A percentile compares a stretch with the other conserved stretches of the same genome.
phyloP scores from a whole-genome alignment of 2,329 filamentous ascomycete genomes.

The Blumeria hordei region DNA sequence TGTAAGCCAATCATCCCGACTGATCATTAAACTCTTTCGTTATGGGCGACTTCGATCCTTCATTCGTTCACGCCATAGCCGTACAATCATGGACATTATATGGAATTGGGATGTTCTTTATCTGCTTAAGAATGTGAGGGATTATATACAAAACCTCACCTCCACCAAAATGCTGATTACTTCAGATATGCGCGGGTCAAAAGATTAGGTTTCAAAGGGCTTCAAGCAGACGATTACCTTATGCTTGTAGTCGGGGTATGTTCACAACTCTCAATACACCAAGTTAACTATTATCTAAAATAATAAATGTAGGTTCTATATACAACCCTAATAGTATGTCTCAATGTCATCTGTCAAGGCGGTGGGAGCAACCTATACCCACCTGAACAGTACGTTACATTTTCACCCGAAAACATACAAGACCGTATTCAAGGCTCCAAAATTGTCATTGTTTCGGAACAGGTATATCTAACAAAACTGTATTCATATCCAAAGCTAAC shows the following conservation, averaged over 20 bases:
- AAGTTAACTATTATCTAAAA: neutral
- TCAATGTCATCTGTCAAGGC: constrained; percentile 19
- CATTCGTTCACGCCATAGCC: constrained; percentile 5
- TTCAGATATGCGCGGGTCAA: constrained; percentile 8
- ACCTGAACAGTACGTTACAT: constrained; percentile 16
- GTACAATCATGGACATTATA: constrained; percentile 9
- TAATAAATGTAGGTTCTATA: constrained; percentile 14
- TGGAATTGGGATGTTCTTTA: constrained; percentile 7
- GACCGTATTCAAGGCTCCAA: constrained; percentile 29
- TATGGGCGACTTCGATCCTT: constrained; percentile 6
- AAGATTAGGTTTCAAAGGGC: constrained; percentile 6
- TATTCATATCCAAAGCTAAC: constrained; percentile 15
- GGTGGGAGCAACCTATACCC: constrained; percentile 21
- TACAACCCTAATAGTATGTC: constrained; percentile 18
- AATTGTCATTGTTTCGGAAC: constrained; percentile 34
- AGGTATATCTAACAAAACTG: constrained; percentile 16
- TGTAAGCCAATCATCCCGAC: too few relatives aligned
- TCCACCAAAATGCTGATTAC: neutral
- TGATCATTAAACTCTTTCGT: neutral
- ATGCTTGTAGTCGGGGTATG: constrained; percentile 8
- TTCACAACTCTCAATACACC: neutral
- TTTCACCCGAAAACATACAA: constrained; percentile 17
- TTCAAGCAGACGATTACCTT: constrained; percentile 8
- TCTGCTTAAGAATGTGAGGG: constrained; percentile 6
- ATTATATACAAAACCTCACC: neutral